phyloP scores from a whole-genome alignment of 192 early-diverging fungal species.

The Podochytrium sp. region DNA sequence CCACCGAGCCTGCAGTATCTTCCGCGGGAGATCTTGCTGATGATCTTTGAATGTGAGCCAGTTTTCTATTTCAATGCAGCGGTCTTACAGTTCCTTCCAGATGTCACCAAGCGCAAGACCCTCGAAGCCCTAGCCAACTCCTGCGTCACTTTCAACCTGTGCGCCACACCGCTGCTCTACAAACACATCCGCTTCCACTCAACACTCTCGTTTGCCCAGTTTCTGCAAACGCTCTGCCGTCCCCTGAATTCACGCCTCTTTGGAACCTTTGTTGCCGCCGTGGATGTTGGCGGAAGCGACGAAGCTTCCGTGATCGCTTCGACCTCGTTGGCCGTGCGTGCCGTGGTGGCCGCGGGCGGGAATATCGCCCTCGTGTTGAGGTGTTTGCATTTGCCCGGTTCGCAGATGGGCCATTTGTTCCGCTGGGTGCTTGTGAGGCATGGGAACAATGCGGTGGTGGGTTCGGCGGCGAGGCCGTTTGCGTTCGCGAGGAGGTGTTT shows the following conservation, averaged over 20 bases:
- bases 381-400: too few relatives aligned
- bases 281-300: not conserved
- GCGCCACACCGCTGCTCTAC: not conserved
- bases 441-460: too few relatives aligned
- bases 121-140: not conserved
- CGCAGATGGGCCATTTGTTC: too few relatives aligned
- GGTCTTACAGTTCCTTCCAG: not conserved
- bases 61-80: not conserved
- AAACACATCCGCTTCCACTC: not conserved
- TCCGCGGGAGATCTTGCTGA: not conserved
- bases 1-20: not conserved
- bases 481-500: too few relatives aligned
- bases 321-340: too few relatives aligned
- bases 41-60: not conserved
- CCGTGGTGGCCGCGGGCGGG: too few relatives aligned
- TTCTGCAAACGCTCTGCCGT: not conserved
- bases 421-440: too few relatives aligned
- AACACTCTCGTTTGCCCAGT: not conserved
- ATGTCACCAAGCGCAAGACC: not conserved
- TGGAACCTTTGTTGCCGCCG: not conserved
- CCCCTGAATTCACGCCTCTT: not conserved
- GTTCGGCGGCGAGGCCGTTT: too few relatives aligned
- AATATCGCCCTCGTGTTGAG: too few relatives aligned
- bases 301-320: too few relatives aligned
- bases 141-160: not conserved